These are phyloP conservation scores for Isabelozyma heimii DNA, from an alignment of 805 yeast species.

Conservation along the genomic window DNA sequence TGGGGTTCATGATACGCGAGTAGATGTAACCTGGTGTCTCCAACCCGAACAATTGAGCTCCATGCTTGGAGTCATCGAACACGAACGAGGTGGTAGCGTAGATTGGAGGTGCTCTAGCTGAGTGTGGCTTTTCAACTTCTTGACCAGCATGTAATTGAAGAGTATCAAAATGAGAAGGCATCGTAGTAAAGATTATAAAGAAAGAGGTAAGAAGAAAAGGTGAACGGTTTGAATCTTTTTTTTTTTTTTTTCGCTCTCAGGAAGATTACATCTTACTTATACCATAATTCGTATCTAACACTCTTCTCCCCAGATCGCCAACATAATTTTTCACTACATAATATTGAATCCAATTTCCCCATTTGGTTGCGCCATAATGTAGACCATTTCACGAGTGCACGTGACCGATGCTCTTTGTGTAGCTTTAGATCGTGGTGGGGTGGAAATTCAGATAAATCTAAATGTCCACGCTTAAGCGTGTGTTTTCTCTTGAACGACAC, in stretches of 20 bases:
- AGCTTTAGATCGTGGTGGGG: too few species aligned
- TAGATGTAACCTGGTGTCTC: slow-evolving; percentile 84
- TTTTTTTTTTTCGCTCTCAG: too few species aligned
- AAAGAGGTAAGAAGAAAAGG: not conserved
- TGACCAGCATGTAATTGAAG: slow-evolving; percentile 96
- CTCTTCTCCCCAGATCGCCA: not conserved
- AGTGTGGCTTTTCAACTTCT: slow-evolving; percentile 58
- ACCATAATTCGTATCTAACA: too few species aligned
- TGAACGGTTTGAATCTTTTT: too few species aligned
- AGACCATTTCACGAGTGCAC: not conserved
- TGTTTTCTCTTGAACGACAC: not conserved
- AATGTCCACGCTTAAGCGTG: not conserved
- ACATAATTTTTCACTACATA: not conserved
- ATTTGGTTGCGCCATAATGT: not conserved
- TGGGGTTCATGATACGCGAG: slow-evolving; percentile 90
- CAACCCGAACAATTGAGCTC: slow-evolving; percentile 85
- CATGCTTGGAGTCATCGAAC: slow-evolving; percentile 85
- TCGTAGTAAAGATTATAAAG: slow-evolving; percentile 6
- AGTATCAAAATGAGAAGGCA: slow-evolving; percentile 79
- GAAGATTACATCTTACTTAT: too few species aligned
- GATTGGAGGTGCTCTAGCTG: slow-evolving; percentile 89
- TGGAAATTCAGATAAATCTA: too few species aligned
- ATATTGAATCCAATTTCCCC: not conserved
- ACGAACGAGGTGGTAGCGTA: slow-evolving; percentile 89
- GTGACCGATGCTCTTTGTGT: not conserved